These are phyloP conservation scores for Annona cherimola DNA, from an alignment of 164 flowering plant species.

Conservation along the genomic window DNA sequence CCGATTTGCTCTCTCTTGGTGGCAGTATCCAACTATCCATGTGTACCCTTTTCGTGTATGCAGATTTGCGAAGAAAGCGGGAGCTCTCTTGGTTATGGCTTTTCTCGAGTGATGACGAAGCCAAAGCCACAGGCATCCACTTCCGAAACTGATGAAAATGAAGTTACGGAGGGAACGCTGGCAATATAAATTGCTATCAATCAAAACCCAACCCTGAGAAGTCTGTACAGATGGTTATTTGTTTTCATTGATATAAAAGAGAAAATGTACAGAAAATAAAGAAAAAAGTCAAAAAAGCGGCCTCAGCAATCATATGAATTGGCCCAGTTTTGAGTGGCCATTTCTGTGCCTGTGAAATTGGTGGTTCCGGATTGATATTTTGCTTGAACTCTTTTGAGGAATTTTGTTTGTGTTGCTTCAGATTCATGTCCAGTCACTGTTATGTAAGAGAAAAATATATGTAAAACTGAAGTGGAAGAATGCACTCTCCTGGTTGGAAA, in stretches of 20 bases:
- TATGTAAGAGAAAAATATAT: too few species aligned
- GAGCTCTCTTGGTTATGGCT: constrained; percentile 95
- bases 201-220: background rate
- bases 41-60: constrained; percentile 5
- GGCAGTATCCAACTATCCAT: background rate
- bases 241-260: constrained; percentile 1
- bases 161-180: constrained; percentile 67
- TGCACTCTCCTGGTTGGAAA: too few species aligned
- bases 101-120: constrained; percentile 52
- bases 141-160: constrained; percentile 66
- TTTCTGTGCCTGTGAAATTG: background rate
- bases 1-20: too few species aligned
- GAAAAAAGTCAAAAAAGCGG: background rate
- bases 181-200: constrained; percentile 37
- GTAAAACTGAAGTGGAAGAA: too few species aligned
- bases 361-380: background rate
- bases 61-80: constrained; percentile 91
- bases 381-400: background rate
- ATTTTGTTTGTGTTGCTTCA: too few species aligned
- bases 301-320: background rate
- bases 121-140: constrained; percentile 38
- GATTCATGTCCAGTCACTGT: too few species aligned
- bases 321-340: background rate
- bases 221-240: constrained; percentile 18
- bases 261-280: constrained; percentile 16